phyloP scores from a whole-genome alignment of 768 basidiomycete genomes.

The Hemileccinum impolitum region DNA sequence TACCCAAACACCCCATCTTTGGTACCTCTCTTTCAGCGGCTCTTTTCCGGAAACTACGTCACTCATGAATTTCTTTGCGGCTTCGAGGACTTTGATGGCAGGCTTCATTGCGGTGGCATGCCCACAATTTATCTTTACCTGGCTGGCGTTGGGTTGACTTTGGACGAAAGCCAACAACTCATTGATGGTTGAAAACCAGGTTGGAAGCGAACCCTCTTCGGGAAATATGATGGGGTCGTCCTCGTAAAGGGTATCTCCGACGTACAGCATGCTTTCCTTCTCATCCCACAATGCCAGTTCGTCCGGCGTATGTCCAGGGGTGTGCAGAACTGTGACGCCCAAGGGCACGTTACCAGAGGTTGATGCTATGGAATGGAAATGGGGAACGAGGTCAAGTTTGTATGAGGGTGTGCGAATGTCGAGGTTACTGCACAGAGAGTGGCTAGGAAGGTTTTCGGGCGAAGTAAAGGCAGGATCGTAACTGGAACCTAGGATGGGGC shows the following conservation, averaged over 20 bases:
- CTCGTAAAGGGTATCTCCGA: conserved; percentile 58
- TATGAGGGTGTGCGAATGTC: conserved; percentile 44
- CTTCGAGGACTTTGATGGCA: conserved; percentile 44
- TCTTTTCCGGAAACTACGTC: conserved; percentile 45
- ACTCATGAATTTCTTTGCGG: conserved; percentile 43
- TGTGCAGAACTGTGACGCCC: conserved; percentile 47
- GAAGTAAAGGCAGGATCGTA: conserved; percentile 44
- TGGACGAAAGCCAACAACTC: conserved; percentile 41
- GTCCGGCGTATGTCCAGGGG: conserved; percentile 59
- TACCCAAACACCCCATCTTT: conserved; percentile 35
- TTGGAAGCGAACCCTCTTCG: conserved; percentile 47
- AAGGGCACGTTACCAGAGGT: conserved; percentile 19
- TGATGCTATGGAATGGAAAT: conserved; percentile 34
- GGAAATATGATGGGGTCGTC: conserved; percentile 54
- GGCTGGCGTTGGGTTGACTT: conserved; percentile 19
- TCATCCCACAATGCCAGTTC: conserved; percentile 53
- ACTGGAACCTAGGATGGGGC: conserved; percentile 46
- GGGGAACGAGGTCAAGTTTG: conserved; percentile 42
- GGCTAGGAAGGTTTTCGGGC: conserved; percentile 36
- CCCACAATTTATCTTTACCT: conserved; percentile 46
- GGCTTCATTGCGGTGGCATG: conserved; percentile 45
- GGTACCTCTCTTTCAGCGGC: conserved; percentile 29
- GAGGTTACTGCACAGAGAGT: conserved; percentile 45
- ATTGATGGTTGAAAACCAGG: conserved; percentile 47
- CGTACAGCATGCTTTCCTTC: conserved; percentile 49